Base-by-base conservation (phyloP, 2,329 filamentous ascomycete genomes). In the Parafenestella ontariensis region DNA sequence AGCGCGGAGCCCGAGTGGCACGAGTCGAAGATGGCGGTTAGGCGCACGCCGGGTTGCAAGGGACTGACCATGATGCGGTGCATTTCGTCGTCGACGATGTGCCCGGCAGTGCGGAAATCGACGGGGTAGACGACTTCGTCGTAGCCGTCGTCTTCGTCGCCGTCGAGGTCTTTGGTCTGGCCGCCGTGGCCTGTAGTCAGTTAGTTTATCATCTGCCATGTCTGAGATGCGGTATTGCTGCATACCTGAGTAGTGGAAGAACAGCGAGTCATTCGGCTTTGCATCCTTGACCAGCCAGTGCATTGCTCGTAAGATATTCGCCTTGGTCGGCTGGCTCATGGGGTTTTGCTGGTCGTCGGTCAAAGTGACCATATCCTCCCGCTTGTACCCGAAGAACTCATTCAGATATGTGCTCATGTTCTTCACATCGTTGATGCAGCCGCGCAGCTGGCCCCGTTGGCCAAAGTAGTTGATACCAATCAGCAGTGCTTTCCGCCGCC, bases 401-500 rank as follows among this genome's bases (percentile, higher is more conserved):
- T 91, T 91, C 54, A 98, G 81, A 73, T 96, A 98, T 45, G 85
- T 84, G 20, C 92, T 96, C 92, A 98, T 96, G 80, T 97, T 97
- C 78, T 93, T 91, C 39, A 97, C 94, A 74, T 98, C 94, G 73
- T 98, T 97, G 81, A 97, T 97, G 72, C 94, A 98, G 41, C 94
- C 94, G 53, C 92, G 84, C 43, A 97, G 82, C 81, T 97, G 91
- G 24, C 93, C 93, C 53, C 91, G 87, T 78, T 97, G 93, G 46
- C 90, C 88, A 73, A 97, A 97, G 78, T 98, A 97, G 79, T 97
- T 97, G 81, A 97, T 96, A 50, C 94, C 94, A 65, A 97, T 94
- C 57, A 98, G 78, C 26, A 97, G 80, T 4, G 93, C 94, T 79
- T 97, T 97, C 72, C 93, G 83, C 67, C 88, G 87, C 41, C 93